phyloP scores from a whole-genome alignment of 371 early-diverging fungal genomes.

The Lichtheimia ramosa region DNA sequence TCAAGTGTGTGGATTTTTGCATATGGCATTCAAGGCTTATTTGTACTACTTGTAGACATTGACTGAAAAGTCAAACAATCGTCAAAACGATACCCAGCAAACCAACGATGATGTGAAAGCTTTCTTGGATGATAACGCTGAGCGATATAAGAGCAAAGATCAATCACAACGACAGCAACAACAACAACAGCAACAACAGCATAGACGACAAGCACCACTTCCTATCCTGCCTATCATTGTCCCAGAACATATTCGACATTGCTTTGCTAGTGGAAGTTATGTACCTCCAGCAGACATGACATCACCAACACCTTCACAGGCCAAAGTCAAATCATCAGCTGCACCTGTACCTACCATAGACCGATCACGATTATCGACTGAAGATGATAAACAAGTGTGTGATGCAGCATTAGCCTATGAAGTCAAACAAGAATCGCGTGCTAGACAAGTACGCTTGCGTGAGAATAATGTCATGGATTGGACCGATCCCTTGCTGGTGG shows the following conservation, averaged over 20 bases:
- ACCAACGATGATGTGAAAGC: conserved; percentile 9
- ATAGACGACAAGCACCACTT: conserved; percentile 7
- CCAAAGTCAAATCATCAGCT: neutral
- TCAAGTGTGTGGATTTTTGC: too few relatives aligned
- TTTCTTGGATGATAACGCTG: conserved; percentile 30
- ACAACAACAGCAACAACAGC: conserved; percentile 8
- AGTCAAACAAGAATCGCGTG: conserved; percentile 19
- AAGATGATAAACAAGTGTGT: neutral
- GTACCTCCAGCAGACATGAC: neutral
- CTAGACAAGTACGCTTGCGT: conserved; percentile 14
- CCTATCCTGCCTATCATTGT: conserved; percentile 40
- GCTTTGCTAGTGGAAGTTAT: neutral
- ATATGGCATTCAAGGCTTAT: too few relatives aligned
- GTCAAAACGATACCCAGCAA: neutral
- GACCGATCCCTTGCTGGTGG: conserved; percentile 86
- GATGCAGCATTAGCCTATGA: conserved; percentile 18
- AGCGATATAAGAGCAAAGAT: conserved; percentile 16
- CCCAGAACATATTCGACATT: conserved; percentile 17
- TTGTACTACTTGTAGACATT: too few relatives aligned
- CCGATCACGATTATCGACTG: neutral
- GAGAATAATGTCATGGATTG: conserved; percentile 52
- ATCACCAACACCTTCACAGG: conserved; percentile 2
- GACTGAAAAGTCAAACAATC: too few relatives aligned
- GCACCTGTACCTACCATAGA: neutral
- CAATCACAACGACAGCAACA: too few relatives aligned